Percentiles rank a stretch among this genome's conserved stretches.
Conservation (phyloP, 345 rosid genomes). For the Populus nigra region DNA sequence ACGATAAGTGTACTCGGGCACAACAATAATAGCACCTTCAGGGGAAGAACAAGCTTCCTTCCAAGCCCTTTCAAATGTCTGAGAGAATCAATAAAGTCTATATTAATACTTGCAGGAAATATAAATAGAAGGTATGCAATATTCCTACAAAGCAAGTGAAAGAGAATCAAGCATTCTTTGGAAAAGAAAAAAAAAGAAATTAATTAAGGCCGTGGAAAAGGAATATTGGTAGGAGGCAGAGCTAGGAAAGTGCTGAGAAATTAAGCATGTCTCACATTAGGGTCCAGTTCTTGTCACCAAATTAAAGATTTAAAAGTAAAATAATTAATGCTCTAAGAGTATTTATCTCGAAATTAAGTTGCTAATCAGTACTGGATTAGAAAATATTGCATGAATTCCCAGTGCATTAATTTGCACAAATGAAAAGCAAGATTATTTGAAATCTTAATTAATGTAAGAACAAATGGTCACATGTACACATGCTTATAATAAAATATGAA, state of each 20-base stretch:
- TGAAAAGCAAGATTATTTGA: not conserved
- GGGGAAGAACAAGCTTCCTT: constrained; percentile 56
- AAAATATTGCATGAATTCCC: not conserved
- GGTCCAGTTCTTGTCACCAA: not conserved
- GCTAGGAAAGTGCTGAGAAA: not conserved
- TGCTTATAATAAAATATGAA: not conserved
- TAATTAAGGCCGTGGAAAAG: not conserved
- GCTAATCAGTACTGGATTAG: not conserved
- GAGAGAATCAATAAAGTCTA: not conserved
- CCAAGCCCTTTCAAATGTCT: constrained; percentile 84
- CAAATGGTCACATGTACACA: not conserved
- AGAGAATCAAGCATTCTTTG: not conserved
- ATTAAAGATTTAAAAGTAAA: not conserved
- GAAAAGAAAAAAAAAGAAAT: not conserved
- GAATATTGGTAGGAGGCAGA: not conserved
- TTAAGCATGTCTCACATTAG: not conserved
- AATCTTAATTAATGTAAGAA: not conserved
- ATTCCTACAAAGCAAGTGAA: not conserved
- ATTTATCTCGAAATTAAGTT: not conserved
- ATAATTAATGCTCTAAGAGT: not conserved
- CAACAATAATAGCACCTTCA: constrained; percentile 41
- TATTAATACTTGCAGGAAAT: not conserved
- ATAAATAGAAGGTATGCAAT: not conserved
- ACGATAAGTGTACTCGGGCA: constrained; percentile 51
- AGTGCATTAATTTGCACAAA: not conserved